Evolutionary conservation across 1,284 basidiomycete genomes (phyloP).

Genomic region (Meira nashicola): DNA sequence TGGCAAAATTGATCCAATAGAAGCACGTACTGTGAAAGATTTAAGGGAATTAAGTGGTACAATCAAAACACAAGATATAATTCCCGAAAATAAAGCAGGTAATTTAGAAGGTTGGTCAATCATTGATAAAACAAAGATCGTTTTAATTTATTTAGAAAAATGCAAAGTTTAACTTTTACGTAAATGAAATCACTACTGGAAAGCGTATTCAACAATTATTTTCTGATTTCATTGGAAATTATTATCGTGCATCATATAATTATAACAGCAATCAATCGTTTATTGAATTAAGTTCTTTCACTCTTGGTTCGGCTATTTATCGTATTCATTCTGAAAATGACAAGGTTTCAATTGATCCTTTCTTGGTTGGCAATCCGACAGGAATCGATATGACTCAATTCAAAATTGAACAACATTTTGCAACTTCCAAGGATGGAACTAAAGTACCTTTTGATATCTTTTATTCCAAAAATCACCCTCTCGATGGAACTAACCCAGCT

Average conservation of each 20-base stretch:
- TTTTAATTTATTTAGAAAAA: too few species aligned
- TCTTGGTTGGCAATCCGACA: slow-evolving; percentile 29
- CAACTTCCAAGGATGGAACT: slow-evolving; percentile 71
- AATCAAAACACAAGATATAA: neutral
- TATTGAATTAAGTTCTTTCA: slow-evolving; percentile 53
- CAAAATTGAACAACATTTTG: slow-evolving; percentile 63
- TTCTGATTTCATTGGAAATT: slow-evolving; percentile 56
- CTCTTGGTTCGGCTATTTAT: too few species aligned
- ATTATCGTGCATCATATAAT: too few species aligned
- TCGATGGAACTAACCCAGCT: too few species aligned
- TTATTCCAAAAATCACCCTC: too few species aligned
- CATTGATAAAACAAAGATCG: too few species aligned
- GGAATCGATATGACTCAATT: slow-evolving; percentile 71
- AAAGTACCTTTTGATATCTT: slow-evolving; percentile 2
- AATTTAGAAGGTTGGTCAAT: too few species aligned
- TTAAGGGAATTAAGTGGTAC: neutral
- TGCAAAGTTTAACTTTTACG: neutral
- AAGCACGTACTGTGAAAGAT: neutral
- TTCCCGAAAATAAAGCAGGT: too few species aligned
- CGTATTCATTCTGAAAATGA: too few species aligned
- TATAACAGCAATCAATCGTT: slow-evolving; percentile 56
- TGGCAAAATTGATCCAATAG: neutral
- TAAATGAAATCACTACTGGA: slow-evolving; percentile 55
- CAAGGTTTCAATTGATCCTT: too few species aligned
- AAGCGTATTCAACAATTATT: too few species aligned